Conservation (phyloP, 202 grass and related monocot species). For the Schoenoplectus tabernaemontani region DNA sequence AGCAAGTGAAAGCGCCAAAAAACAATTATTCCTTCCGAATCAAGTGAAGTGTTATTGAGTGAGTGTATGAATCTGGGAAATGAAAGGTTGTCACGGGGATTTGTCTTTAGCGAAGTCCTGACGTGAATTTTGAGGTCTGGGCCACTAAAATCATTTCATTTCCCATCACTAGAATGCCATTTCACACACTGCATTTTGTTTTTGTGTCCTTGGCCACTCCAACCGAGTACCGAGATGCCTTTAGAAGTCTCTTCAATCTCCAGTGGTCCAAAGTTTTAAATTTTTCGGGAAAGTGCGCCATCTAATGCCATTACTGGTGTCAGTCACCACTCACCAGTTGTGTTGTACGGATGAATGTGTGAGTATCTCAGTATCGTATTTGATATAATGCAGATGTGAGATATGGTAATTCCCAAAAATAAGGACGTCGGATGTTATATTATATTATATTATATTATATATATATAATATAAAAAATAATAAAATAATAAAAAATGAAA, state of each 20-base stretch:
- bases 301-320: neutral
- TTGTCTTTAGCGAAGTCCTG: neutral
- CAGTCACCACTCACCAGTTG: too few relatives aligned
- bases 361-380: too few relatives aligned
- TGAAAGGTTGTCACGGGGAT: neutral
- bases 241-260: neutral
- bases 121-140: neutral
- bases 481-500: too few relatives aligned
- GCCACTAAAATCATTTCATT: neutral
- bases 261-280: neutral
- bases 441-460: too few relatives aligned
- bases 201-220: neutral
- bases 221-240: neutral
- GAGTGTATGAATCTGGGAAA: neutral
- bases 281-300: neutral
- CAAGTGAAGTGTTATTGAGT: neutral
- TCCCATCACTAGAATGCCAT: neutral
- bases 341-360: too few relatives aligned
- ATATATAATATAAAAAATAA: too few relatives aligned
- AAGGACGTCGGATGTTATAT: too few relatives aligned
- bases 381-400: too few relatives aligned
- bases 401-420: too few relatives aligned
- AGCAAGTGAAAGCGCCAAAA: too few relatives aligned
- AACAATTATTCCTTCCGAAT: neutral
- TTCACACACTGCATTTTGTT: neutral